A percentile compares a stretch with the other conserved stretches of the same genome.
Evolutionary conservation across 768 basidiomycete species (phyloP).

Genomic region (Phanerochaete sordida): DNA sequence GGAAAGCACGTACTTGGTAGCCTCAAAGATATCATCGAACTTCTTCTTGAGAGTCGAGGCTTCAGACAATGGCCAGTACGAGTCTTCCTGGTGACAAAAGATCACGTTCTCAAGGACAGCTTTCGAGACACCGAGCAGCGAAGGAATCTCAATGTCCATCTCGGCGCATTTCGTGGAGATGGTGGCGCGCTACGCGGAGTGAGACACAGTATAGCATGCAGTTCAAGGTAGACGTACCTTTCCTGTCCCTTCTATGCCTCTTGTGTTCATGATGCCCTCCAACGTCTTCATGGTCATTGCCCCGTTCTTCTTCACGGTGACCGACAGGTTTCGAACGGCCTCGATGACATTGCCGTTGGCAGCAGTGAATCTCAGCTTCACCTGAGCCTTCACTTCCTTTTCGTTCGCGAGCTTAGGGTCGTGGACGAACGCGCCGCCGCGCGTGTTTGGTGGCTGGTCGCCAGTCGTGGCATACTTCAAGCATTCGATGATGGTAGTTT

Average conservation of each 20-base stretch:
- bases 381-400: slow-evolving; percentile 98
- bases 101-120: slow-evolving; percentile 99
- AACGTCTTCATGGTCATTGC: slow-evolving; percentile 96
- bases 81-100: slow-evolving; percentile 99
- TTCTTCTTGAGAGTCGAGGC: slow-evolving; percentile 94
- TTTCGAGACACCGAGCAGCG: slow-evolving; percentile 91
- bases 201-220: not conserved
- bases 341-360: slow-evolving; percentile 90
- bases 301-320: slow-evolving; percentile 85
- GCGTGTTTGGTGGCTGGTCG: slow-evolving; percentile 95
- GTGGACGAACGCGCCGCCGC: slow-evolving; percentile 97
- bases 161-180: slow-evolving; percentile 98
- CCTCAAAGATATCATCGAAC: slow-evolving; percentile 99
- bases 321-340: slow-evolving; percentile 85
- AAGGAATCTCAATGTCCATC: slow-evolving; percentile 92
- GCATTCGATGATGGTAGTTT: slow-evolving; percentile 99
- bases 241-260: slow-evolving; percentile 58
- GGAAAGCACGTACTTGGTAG: slow-evolving; percentile 73
- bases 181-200: slow-evolving; percentile 58
- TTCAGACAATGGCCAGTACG: slow-evolving; percentile 95
- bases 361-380: slow-evolving; percentile 89
- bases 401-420: slow-evolving; percentile 99
- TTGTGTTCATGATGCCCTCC: slow-evolving; percentile 84
- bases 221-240: slow-evolving; percentile 49
- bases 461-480: slow-evolving; percentile 99